phyloP scores from a whole-genome alignment of 192 early-diverging fungal genomes.

The Chytriomyces confervae region DNA sequence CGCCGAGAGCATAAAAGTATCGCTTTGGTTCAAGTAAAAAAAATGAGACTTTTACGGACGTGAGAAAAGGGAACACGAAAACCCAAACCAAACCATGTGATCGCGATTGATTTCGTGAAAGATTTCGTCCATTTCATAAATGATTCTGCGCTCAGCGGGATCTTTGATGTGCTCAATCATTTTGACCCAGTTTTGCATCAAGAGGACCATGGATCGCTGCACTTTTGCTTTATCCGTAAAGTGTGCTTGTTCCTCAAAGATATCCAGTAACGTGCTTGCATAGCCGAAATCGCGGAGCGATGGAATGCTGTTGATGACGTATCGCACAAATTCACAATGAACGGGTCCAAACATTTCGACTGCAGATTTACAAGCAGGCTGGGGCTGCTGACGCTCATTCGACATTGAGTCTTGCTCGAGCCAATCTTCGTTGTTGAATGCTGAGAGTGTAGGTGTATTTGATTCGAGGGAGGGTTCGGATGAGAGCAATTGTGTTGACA shows the following conservation, averaged over 20 bases:
- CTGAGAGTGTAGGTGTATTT: no score
- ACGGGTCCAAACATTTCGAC: not conserved
- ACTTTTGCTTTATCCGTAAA: not conserved
- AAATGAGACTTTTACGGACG: no score
- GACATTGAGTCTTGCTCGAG: no score
- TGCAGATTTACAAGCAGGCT: not conserved
- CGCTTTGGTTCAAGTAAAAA: no score
- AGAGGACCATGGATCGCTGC: not conserved
- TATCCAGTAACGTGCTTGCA: not conserved
- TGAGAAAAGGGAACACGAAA: no score
- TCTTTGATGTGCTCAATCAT: not conserved
- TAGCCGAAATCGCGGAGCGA: not conserved
- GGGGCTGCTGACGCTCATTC: no score
- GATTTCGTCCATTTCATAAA: constrained; percentile 7
- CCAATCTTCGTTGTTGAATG: no score
- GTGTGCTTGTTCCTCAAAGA: not conserved
- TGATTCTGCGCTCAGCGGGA: not conserved
- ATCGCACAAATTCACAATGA: not conserved
- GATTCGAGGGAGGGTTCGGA: no score
- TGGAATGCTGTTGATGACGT: not conserved
- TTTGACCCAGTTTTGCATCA: not conserved
- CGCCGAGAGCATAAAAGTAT: not conserved
- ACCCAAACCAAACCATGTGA: not conserved
- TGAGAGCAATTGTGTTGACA: no score
- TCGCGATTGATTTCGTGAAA: not conserved